Evolutionary conservation across 768 basidiomycete genomes (phyloP).

Genomic region (Leccinum incarnatum): DNA sequence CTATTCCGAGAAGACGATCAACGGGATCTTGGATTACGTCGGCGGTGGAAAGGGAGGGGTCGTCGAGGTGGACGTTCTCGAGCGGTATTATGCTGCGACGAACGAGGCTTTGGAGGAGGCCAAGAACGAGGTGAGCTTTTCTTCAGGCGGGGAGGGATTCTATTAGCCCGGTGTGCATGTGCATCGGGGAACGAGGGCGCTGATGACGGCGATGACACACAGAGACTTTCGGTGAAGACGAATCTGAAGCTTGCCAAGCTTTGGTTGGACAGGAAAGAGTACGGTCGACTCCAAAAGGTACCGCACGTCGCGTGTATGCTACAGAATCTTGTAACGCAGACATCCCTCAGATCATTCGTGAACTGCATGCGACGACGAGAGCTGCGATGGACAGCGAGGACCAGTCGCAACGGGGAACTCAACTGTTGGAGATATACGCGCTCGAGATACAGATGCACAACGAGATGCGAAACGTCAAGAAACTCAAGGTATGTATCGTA

Average conservation of each 20-base stretch:
- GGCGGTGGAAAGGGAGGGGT: constrained; percentile 81
- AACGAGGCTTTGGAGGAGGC: constrained; percentile 87
- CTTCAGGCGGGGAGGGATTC: neutral
- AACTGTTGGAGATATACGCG: constrained; percentile 94
- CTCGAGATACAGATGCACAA: constrained; percentile 99
- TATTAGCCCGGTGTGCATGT: neutral
- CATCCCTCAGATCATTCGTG: constrained; percentile 61
- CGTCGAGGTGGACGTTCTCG: constrained; percentile 82
- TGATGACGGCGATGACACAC: constrained; percentile 2
- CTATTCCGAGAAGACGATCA: constrained; percentile 98
- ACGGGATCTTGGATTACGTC: constrained; percentile 96
- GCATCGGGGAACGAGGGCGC: neutral
- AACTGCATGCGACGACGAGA: constrained; percentile 66
- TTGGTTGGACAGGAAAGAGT: constrained; percentile 96
- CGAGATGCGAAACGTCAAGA: constrained; percentile 92
- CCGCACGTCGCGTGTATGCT: constrained; percentile 4
- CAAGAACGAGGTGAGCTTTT: constrained; percentile 82
- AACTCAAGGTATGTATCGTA: constrained; percentile 67
- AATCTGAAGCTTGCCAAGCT: constrained; percentile 96
- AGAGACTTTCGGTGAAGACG: constrained; percentile 94
- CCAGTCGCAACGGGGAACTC: constrained; percentile 91
- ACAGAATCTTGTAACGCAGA: neutral
- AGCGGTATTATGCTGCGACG: constrained; percentile 94
- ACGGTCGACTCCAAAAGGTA: constrained; percentile 77
- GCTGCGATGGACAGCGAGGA: constrained; percentile 65